Evolutionary conservation across 2,329 filamentous ascomycete species (phyloP).

Genomic region (Ustulina deusta): DNA sequence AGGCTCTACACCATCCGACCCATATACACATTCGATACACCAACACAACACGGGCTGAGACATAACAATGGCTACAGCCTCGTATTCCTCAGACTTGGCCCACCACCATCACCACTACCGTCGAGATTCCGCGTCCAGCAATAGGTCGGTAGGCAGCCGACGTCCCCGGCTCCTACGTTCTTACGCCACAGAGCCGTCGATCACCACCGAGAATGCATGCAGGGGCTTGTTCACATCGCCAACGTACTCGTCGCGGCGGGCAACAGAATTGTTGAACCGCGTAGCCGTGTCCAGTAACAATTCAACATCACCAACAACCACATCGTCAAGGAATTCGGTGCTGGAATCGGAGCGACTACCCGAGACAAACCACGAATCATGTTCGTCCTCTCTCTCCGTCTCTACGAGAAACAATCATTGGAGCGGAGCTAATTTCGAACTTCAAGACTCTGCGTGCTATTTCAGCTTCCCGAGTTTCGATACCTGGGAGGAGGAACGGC

Average conservation of each 20-base stretch:
- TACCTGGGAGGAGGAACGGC: conserved; percentile 67
- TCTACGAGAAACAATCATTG: not conserved
- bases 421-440: conserved; percentile 34
- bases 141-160: conserved; percentile 52
- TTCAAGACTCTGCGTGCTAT: conserved; percentile 65
- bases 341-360: conserved; percentile 48
- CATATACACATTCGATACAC: conserved; percentile 6
- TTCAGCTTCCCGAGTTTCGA: conserved; percentile 82
- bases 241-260: conserved; percentile 62
- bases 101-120: conserved; percentile 50
- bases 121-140: conserved; percentile 58
- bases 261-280: conserved; percentile 66
- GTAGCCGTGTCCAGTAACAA: conserved; percentile 64
- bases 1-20: conserved; percentile 14
- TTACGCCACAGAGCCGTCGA: conserved; percentile 67
- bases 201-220: conserved; percentile 67
- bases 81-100: conserved; percentile 50
- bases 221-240: conserved; percentile 60
- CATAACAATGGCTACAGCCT: conserved; percentile 53
- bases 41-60: conserved; percentile 4
- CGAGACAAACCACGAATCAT: conserved; percentile 44
- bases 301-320: conserved; percentile 53
- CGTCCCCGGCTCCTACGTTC: conserved; percentile 67
- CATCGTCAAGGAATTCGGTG: conserved; percentile 54
- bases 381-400: conserved; percentile 39